A percentile compares a stretch with the other conserved stretches of the same genome.
These are phyloP conservation scores for Xylaria cubensis DNA, from an alignment of 495 filamentous ascomycete genomes.

Conservation along the genomic window DNA sequence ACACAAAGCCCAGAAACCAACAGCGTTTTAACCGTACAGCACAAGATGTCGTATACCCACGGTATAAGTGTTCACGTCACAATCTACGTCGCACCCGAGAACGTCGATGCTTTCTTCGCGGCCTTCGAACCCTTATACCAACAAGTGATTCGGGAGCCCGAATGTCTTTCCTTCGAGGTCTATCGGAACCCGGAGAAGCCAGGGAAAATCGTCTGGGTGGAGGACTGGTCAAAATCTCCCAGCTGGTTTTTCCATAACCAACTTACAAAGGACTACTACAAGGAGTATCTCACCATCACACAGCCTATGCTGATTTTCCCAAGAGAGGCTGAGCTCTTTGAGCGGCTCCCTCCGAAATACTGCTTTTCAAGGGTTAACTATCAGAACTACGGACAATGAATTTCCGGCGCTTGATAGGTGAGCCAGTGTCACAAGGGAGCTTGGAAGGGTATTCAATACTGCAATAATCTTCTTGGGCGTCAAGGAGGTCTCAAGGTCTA, in stretches of 20 bases:
- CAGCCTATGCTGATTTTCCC: constrained; percentile 57
- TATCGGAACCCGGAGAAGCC: constrained; percentile 47
- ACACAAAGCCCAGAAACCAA: background rate
- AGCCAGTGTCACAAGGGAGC: too few relatives aligned
- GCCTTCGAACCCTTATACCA: constrained; percentile 49
- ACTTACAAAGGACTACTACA: constrained; percentile 57
- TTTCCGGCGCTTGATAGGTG: too few relatives aligned
- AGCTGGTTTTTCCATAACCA: constrained; percentile 38
- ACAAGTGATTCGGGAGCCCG: constrained; percentile 48
- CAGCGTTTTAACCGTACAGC: background rate
- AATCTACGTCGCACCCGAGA: constrained; percentile 47
- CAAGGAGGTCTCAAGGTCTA: too few relatives aligned
- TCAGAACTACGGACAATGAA: too few relatives aligned
- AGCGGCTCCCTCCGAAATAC: constrained; percentile 25
- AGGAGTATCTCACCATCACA: constrained; percentile 51
- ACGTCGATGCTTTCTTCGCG: constrained; percentile 50
- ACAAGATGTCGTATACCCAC: background rate
- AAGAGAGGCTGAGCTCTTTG: constrained; percentile 44
- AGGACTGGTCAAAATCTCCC: constrained; percentile 46
- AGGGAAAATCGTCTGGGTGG: constrained; percentile 51
- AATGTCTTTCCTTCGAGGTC: constrained; percentile 56
- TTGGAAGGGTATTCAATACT: too few relatives aligned
- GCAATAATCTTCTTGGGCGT: too few relatives aligned
- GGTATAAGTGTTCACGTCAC: constrained; percentile 48
- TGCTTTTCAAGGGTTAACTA: too few relatives aligned